Evolutionary conservation across 345 rosid species (phyloP).

Genomic region (Gossypium australe): DNA sequence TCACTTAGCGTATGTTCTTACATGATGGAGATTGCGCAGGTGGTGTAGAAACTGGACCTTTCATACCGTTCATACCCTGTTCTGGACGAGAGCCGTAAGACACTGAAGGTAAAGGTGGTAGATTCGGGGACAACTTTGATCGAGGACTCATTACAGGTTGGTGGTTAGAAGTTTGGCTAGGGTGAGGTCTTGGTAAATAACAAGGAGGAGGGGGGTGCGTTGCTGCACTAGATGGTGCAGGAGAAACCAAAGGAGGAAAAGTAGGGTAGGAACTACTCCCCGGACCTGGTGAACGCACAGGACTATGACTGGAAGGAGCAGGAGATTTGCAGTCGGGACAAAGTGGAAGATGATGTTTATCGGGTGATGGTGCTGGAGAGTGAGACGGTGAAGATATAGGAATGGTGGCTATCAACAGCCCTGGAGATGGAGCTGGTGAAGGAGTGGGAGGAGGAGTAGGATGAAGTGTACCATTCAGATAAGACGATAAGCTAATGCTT

Average conservation of each 20-base stretch:
- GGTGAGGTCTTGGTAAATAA: constrained; percentile 22
- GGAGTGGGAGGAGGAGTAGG: constrained; percentile 42
- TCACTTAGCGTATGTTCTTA: constrained; percentile 26
- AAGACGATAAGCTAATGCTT: constrained; percentile 50
- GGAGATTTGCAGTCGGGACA: constrained; percentile 17
- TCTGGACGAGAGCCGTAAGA: constrained; percentile 21
- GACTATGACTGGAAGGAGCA: constrained; percentile 3
- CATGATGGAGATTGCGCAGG: constrained; percentile 31
- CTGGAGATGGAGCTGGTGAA: constrained; percentile 45
- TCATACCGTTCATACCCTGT: constrained; percentile 11
- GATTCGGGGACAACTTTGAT: constrained; percentile 19
- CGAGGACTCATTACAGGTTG: constrained; percentile 24
- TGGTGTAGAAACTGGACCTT: constrained; percentile 24
- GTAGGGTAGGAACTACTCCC: constrained; percentile 3
- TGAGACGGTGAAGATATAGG: constrained; percentile 22
- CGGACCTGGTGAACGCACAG: constrained; percentile 15
- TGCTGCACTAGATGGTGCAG: constrained; percentile 21
- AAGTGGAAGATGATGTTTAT: constrained; percentile 12
- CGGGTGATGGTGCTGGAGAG: constrained; percentile 31
- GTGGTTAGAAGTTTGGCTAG: constrained; percentile 25
- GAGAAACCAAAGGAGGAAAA: constrained; percentile 17
- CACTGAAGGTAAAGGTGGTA: constrained; percentile 31
- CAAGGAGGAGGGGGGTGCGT: constrained; percentile 27
- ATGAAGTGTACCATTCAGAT: constrained; percentile 31
- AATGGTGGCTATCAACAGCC: constrained; percentile 26